These are phyloP conservation scores for Penicillium chermesinum DNA, from an alignment of 495 filamentous ascomycete genomes.

Conservation along the genomic window DNA sequence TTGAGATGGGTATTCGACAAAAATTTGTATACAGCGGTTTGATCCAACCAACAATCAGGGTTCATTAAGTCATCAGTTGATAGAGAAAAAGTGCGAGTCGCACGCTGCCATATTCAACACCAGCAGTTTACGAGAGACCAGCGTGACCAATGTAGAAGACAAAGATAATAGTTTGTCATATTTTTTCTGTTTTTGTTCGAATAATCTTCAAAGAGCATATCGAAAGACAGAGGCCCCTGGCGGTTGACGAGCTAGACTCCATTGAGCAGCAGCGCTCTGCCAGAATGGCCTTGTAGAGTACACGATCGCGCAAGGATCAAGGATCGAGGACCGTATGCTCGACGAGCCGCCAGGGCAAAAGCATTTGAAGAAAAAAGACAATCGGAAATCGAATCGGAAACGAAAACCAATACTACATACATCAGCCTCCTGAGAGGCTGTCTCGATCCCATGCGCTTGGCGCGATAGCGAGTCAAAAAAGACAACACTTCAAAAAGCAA, in stretches of 20 bases:
- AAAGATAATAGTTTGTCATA: constrained; percentile 26
- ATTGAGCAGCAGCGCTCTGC: not conserved
- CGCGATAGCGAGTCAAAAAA: too few species aligned
- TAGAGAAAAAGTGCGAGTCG: too few species aligned
- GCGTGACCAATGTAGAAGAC: constrained; percentile 3
- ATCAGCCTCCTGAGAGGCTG: constrained; percentile 1
- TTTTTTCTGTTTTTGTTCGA: constrained; percentile 3
- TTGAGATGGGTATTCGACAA: too few species aligned
- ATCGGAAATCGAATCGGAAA: not conserved
- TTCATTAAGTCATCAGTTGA: too few species aligned
- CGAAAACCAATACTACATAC: constrained; percentile 4
- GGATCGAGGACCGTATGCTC: not conserved
- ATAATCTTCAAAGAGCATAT: constrained; percentile 10
- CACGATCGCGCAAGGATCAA: not conserved
- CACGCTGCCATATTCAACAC: too few species aligned
- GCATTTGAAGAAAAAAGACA: not conserved
- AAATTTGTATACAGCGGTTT: too few species aligned
- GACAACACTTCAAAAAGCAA: too few species aligned
- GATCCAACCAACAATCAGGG: too few species aligned
- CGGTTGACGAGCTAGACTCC: not conserved
- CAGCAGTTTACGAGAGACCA: too few species aligned
- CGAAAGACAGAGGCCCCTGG: constrained; percentile 8
- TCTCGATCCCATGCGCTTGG: not conserved
- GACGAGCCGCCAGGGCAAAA: not conserved
- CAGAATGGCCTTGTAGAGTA: not conserved